phyloP scores from a whole-genome alignment of 768 basidiomycete species.

The Phaffia australis region DNA sequence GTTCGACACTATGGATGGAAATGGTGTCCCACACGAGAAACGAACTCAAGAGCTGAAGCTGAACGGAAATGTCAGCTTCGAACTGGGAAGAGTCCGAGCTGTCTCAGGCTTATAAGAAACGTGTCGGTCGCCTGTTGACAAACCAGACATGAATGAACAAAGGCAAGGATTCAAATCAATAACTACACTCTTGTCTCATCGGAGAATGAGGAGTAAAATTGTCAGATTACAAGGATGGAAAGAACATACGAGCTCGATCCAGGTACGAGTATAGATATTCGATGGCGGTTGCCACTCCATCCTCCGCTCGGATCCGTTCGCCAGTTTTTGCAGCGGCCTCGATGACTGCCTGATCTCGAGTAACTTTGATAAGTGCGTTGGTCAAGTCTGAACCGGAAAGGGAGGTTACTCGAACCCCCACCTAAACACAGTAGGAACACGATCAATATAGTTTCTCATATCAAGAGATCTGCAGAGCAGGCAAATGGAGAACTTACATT shows the following conservation, averaged over 20 bases:
- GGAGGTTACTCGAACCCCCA: constrained; percentile 46
- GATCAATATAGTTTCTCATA: neutral
- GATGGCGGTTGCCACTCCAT: constrained; percentile 52
- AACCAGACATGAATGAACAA: neutral
- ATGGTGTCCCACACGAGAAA: no score
- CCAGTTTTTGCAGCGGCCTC: constrained; percentile 50
- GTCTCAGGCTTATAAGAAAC: neutral
- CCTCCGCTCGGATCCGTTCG: constrained; percentile 46
- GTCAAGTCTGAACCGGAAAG: constrained; percentile 45
- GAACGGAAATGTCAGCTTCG: neutral
- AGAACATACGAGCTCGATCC: constrained; percentile 34
- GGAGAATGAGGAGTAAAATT: neutral
- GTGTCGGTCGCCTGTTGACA: neutral
- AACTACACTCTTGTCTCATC: neutral
- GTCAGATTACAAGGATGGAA: no score
- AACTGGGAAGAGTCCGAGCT: neutral
- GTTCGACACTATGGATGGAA: no score
- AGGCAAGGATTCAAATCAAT: neutral
- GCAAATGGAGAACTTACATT: constrained; percentile 41
- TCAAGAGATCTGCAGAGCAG: constrained; percentile 37
- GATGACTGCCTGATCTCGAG: constrained; percentile 51
- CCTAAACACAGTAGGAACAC: neutral
- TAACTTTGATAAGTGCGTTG: constrained; percentile 50
- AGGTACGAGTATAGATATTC: constrained; percentile 50
- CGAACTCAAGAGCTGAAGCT: neutral